Evolutionary conservation across 2,329 filamentous ascomycete genomes (phyloP).

Genomic region (Fusarium falciforme): DNA sequence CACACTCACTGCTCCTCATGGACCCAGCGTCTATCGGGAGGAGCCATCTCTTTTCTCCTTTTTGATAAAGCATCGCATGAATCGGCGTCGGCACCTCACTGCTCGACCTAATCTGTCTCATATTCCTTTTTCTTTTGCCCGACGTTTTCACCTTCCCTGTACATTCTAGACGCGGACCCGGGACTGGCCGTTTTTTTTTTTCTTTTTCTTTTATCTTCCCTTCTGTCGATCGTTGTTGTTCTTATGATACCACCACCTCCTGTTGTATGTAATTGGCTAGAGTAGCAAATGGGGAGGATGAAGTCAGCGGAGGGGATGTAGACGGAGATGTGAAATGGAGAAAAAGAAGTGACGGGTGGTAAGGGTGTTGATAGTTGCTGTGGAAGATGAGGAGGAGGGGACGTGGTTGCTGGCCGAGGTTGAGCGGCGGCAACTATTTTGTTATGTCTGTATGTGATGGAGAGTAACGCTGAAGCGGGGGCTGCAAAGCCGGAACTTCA

Average conservation of each 20-base stretch:
- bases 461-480: constrained; percentile 30
- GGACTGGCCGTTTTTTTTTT: constrained; percentile 43
- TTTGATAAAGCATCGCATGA: constrained; percentile 41
- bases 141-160: constrained; percentile 43
- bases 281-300: constrained; percentile 34
- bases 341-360: constrained; percentile 28
- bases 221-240: constrained; percentile 41
- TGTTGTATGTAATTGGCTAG: constrained; percentile 47
- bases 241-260: constrained; percentile 48
- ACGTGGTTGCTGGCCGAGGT: constrained; percentile 34
- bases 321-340: constrained; percentile 27
- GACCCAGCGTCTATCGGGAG: constrained; percentile 29
- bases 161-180: constrained; percentile 50
- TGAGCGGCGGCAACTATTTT: constrained; percentile 32
- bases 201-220: constrained; percentile 30
- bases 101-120: constrained; percentile 49
- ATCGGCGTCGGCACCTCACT: constrained; percentile 44
- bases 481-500: constrained; percentile 35
- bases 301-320: constrained; percentile 9
- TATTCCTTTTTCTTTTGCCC: constrained; percentile 41
- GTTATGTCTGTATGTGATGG: constrained; percentile 28
- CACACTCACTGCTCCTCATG: constrained; percentile 29
- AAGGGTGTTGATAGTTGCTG: constrained; percentile 12
- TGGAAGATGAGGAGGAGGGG: constrained; percentile 12
- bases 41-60: constrained; percentile 34